Percentiles rank a stretch among this genome's conserved stretches.
phyloP scores from a whole-genome alignment of 1,139 yeast genomes.

The Kodamaea plutei region DNA sequence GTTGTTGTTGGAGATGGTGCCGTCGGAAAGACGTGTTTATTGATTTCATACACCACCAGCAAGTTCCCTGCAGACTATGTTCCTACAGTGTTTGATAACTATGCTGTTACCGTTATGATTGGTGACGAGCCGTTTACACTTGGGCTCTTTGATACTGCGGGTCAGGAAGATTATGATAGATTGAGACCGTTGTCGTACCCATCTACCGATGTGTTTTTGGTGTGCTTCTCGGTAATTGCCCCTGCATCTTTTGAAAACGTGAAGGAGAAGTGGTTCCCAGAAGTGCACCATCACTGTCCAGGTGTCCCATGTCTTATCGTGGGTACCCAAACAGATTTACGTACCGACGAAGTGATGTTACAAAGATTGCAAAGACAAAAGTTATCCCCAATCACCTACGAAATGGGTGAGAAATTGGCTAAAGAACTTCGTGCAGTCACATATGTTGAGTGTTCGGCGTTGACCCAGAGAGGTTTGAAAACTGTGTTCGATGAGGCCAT shows the following conservation, averaged over 20 bases:
- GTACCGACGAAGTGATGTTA: slow-evolving; percentile 87
- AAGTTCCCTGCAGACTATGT: slow-evolving; percentile 94
- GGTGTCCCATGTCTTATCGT: slow-evolving; percentile 95
- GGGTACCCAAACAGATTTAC: slow-evolving; percentile 92
- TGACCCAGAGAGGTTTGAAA: slow-evolving; percentile 92
- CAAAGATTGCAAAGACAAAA: slow-evolving; percentile 89
- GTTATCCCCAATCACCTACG: slow-evolving; percentile 78
- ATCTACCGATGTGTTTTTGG: slow-evolving; percentile 92
- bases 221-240: slow-evolving; percentile 90
- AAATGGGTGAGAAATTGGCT: slow-evolving; percentile 89
- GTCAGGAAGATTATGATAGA: slow-evolving; percentile 98
- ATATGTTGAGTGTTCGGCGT: slow-evolving; percentile 96
- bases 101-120: slow-evolving; percentile 97
- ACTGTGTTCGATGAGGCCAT: slow-evolving; percentile 97
- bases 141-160: slow-evolving; percentile 96
- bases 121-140: slow-evolving; percentile 97
- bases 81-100: slow-evolving; percentile 94
- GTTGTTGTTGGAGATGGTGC: slow-evolving; percentile 99
- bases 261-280: slow-evolving; percentile 97
- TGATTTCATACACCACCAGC: slow-evolving; percentile 87
- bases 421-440: slow-evolving; percentile 92
- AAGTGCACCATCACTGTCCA: slow-evolving; percentile 96
- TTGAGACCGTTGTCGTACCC: slow-evolving; percentile 95
- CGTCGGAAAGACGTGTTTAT: slow-evolving; percentile 58
- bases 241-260: slow-evolving; percentile 99